phyloP scores from a whole-genome alignment of 148 eudicot genomes.

The Rhododendron ferrugineum region DNA sequence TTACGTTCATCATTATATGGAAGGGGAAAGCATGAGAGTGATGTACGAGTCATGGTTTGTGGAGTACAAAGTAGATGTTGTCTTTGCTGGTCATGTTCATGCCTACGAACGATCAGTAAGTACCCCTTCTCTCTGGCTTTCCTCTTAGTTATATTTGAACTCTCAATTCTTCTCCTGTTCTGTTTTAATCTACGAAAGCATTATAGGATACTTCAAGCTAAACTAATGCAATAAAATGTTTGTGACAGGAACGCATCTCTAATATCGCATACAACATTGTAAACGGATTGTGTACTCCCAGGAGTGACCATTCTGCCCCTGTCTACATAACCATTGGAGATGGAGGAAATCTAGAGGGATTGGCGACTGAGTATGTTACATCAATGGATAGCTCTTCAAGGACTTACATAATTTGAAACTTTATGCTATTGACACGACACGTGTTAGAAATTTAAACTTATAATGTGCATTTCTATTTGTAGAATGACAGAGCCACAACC shows the following conservation, averaged over 20 bases:
- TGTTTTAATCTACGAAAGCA: neutral
- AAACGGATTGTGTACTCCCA: slow-evolving; percentile 53
- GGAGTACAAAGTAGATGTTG: slow-evolving; percentile 72
- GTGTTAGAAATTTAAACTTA: neutral
- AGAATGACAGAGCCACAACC: slow-evolving; percentile 93
- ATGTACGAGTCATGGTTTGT: slow-evolving; percentile 70
- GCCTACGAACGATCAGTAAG: slow-evolving; percentile 91
- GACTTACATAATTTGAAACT: neutral
- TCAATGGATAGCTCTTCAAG: neutral
- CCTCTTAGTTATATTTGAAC: neutral
- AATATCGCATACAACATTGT: slow-evolving; percentile 70
- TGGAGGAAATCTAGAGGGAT: slow-evolving; percentile 83
- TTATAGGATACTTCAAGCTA: neutral
- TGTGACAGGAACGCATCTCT: slow-evolving; percentile 65
- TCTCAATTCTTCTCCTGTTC: neutral
- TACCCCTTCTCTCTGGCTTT: neutral
- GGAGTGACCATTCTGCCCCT: slow-evolving; percentile 59
- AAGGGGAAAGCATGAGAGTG: slow-evolving; percentile 95
- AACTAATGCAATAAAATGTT: neutral
- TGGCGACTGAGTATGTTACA: slow-evolving; percentile 51
- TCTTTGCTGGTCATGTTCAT: slow-evolving; percentile 91
- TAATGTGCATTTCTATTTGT: slow-evolving; percentile 15
- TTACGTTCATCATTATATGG: slow-evolving; percentile 82
- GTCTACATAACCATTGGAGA: slow-evolving; percentile 87
- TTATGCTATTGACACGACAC: neutral